phyloP scores from a whole-genome alignment of 768 basidiomycete genomes.

The Rhizopogon sp. region DNA sequence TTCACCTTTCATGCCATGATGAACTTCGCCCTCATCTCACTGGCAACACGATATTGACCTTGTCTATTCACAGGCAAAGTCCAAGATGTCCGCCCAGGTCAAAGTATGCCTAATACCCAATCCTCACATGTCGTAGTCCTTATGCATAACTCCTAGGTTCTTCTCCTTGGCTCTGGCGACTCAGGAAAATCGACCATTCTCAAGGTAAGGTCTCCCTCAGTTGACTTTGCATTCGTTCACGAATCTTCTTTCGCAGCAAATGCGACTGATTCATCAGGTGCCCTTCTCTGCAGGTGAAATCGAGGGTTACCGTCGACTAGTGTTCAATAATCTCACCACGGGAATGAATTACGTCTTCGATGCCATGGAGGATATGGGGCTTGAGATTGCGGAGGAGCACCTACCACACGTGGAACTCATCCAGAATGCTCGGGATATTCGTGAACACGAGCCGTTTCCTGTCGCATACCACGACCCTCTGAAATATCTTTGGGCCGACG shows the following conservation, averaged over 20 bases:
- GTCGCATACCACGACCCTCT: conserved; percentile 60
- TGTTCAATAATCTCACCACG: conserved; percentile 87
- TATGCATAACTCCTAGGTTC: conserved; percentile 44
- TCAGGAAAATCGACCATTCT: conserved; percentile 91
- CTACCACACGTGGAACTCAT: conserved; percentile 54
- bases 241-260: conserved; percentile 56
- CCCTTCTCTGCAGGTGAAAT: conserved; percentile 80
- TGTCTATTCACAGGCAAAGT: conserved; percentile 55
- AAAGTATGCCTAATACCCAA: conserved; percentile 47
- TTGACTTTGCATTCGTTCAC: background rate
- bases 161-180: conserved; percentile 90
- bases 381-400: conserved; percentile 65
- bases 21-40: conserved; percentile 6
- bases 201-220: conserved; percentile 47
- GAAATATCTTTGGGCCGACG: conserved; percentile 71
- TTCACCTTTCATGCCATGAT: conserved; percentile 4
- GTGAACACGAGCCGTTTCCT: conserved; percentile 81
- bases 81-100: conserved; percentile 65
- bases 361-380: conserved; percentile 85
- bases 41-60: background rate
- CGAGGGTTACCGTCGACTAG: conserved; percentile 86
- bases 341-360: conserved; percentile 82
- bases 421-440: conserved; percentile 63
- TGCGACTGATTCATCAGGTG: conserved; percentile 89
- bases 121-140: background rate